Evolutionary conservation across 2,329 filamentous ascomycete genomes (phyloP), one percentile per base, ranked within the genome.

Genomic region (Fonsecaea pedrosoi): DNA sequence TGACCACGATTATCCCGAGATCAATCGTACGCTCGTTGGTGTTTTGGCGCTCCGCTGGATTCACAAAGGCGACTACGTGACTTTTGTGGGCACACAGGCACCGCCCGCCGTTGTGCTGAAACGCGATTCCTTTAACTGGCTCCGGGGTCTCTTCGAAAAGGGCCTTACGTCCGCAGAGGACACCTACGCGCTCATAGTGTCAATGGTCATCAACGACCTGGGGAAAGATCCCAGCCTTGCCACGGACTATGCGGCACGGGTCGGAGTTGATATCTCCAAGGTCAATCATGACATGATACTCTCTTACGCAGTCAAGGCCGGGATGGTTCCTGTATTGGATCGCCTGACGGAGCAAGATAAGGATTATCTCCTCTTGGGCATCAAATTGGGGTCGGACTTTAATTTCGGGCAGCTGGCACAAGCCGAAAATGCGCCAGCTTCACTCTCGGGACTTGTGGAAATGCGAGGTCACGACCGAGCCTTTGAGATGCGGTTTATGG

Each of bases 331-430:
- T 1, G 73, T 72, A 10, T 40, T 80, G 6, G 65, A 73, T 21
- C 67, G 60, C 5, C 69, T 79, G 34, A 38, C 71, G 1, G 10
- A 56, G 15, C 5, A 37, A 7, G 58, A 64, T 48, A 70, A 63
- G 21, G 67, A 68, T 4, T 66, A 75, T 42, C 59, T 80, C 50
- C 66, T 79, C 42, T 69, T 72, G 34, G 75, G 76, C 12, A 72
- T 81, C 25, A 68, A 73, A 62, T 71, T 79, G 5, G 78, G 78
- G 1, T 74, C 76, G 13, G 69, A 74, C 8, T 73, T 80, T 63
- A 80, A 80, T 66, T 74, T 79, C 25, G 75, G 76, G 2, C 79
- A 80, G 63, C 64, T 80, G 1, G 78, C 76, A 1, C 78, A 80
- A 64, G 79, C 75, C 0, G 78, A 80, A 63, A 78, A 75, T 60